Evolutionary conservation across 352 stramenopile species (phyloP).

Genomic region (Blastocystis sp.): DNA sequence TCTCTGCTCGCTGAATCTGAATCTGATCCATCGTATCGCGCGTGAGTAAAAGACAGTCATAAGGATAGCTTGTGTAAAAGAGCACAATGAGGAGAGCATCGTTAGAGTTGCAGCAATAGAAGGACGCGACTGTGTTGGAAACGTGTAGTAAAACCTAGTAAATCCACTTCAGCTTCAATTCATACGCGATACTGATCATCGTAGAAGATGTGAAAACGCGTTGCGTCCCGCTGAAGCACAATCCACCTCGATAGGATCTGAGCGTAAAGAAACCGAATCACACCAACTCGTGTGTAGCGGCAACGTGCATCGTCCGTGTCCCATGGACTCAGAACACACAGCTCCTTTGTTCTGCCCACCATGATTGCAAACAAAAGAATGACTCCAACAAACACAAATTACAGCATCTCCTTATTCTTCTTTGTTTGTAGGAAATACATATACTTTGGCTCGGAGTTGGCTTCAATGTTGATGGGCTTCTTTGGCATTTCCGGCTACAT

Average conservation of each 20-base stretch:
- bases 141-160: background rate
- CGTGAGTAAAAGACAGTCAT: background rate
- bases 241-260: background rate
- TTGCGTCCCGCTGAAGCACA: background rate
- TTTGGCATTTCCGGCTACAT: conserved; percentile 33
- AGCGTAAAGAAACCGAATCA: background rate
- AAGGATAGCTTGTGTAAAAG: background rate
- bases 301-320: too few species aligned
- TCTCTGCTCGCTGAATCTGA: background rate
- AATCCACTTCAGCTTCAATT: background rate
- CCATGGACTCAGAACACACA: background rate
- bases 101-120: background rate
- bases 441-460: conserved; percentile 50
- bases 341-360: background rate
- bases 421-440: conserved; percentile 44
- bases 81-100: background rate
- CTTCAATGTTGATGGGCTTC: conserved; percentile 46
- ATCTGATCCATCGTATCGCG: background rate
- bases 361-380: too few species aligned
- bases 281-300: too few species aligned
- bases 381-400: conserved; percentile 26
- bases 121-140: background rate
- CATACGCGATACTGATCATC: background rate
- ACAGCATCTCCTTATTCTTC: conserved; percentile 12
- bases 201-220: background rate